A percentile compares a stretch with the other conserved stretches of the same genome.
These are phyloP conservation scores for Claviceps sp. DNA, from an alignment of 2,329 filamentous ascomycete species.

Conservation along the genomic window DNA sequence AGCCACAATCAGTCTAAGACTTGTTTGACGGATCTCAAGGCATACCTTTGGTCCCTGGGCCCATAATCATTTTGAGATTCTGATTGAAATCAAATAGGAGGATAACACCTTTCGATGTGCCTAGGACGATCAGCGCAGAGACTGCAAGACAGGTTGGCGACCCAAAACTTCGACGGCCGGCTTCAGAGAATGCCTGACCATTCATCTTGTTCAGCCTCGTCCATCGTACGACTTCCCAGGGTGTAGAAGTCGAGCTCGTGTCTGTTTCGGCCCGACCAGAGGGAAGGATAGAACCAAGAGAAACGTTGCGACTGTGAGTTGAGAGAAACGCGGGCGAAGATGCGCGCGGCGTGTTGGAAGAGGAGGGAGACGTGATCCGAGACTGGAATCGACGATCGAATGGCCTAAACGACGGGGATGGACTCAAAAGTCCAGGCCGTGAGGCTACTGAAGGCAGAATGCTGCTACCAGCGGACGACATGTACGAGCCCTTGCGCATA, in stretches of 20 bases:
- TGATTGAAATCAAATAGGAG: slow-evolving; percentile 97
- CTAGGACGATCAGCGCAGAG: slow-evolving; percentile 76
- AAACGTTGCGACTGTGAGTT: slow-evolving; percentile 69
- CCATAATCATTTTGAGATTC: slow-evolving; percentile 85
- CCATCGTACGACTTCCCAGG: slow-evolving; percentile 97
- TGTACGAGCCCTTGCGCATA: slow-evolving; percentile 39
- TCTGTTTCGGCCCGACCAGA: slow-evolving; percentile 52
- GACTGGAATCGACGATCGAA: slow-evolving; percentile 94
- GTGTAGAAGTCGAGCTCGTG: slow-evolving; percentile 48
- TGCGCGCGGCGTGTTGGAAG: slow-evolving; percentile 47
- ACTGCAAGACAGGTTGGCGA: slow-evolving; percentile 80
- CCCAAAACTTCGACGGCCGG: slow-evolving; percentile 84
- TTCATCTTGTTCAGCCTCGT: slow-evolving; percentile 84
- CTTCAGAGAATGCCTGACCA: slow-evolving; percentile 80
- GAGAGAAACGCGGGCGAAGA: slow-evolving; percentile 65
- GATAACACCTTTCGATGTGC: slow-evolving; percentile 88
- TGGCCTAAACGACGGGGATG: slow-evolving; percentile 73
- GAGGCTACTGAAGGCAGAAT: slow-evolving; percentile 56
- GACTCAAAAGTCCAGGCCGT: slow-evolving; percentile 50
- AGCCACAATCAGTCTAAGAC: slow-evolving; percentile 20
- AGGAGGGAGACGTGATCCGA: slow-evolving; percentile 48
- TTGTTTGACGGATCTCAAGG: background rate
- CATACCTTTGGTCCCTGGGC: slow-evolving; percentile 76
- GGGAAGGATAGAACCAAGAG: slow-evolving; percentile 57
- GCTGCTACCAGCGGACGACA: slow-evolving; percentile 61